phyloP scores from a whole-genome alignment of 2,329 filamentous ascomycete species.

The Colletotrichum eremochloae region DNA sequence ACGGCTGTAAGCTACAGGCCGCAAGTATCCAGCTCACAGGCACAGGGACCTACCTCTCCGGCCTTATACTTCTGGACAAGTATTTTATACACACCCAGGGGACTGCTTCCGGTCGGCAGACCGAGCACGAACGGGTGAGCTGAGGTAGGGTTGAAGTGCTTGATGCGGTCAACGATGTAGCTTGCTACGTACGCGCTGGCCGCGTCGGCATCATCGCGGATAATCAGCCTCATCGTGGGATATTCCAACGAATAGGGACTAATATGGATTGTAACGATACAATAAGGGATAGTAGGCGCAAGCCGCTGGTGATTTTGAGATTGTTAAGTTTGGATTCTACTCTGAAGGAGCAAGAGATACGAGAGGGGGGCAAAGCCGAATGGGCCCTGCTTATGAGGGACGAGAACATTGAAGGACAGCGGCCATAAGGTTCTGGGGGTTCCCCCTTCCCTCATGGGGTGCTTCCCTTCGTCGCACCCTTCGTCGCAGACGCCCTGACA shows the following conservation, averaged over 20 bases:
- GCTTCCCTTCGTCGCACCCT: conserved; percentile 26
- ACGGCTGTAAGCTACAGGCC: conserved; percentile 45
- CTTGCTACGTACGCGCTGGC: conserved; percentile 84
- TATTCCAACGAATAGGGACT: conserved; percentile 44
- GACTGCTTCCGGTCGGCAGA: conserved; percentile 86
- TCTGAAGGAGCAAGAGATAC: conserved; percentile 7
- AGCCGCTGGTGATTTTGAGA: background rate
- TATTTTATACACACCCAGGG: conserved; percentile 81
- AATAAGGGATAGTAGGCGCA: background rate
- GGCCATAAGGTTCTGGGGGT: conserved; percentile 10
- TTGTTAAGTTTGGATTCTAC: conserved; percentile 15
- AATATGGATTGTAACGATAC: conserved; percentile 32
- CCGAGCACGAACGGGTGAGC: conserved; percentile 85
- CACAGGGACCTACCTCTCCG: conserved; percentile 61
- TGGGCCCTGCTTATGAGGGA: conserved; percentile 37
- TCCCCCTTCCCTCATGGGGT: conserved; percentile 13
- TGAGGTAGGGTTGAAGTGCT: conserved; percentile 78
- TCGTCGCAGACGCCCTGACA: conserved; percentile 37
- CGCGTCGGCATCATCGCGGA: conserved; percentile 77
- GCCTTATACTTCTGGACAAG: conserved; percentile 80
- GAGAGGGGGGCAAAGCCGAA: conserved; percentile 4
- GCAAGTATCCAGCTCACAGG: background rate
- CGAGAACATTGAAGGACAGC: background rate
- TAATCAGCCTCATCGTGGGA: conserved; percentile 81
- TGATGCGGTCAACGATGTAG: conserved; percentile 87